Evolutionary conservation across 108 stramenopile genomes (phyloP).

Genomic region (Licmophora abbreviata): DNA sequence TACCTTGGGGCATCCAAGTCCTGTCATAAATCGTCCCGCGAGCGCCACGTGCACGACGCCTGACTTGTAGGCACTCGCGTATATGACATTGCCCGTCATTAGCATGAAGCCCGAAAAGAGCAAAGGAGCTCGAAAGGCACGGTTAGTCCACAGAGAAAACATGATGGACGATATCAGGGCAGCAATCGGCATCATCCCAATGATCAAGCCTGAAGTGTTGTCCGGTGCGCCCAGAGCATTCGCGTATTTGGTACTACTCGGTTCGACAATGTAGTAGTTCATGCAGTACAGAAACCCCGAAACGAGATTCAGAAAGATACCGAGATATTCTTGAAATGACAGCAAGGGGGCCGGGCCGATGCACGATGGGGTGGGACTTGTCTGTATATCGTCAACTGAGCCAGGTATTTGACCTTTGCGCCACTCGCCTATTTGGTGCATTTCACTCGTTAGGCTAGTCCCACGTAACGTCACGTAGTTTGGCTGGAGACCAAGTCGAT

Average conservation of each 20-base stretch:
- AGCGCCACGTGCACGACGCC: conserved; percentile 55
- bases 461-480: conserved; percentile 41
- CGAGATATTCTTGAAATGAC: conserved; percentile 11
- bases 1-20: conserved; percentile 77
- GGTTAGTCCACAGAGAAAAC: conserved; percentile 80
- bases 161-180: conserved; percentile 61
- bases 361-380: neutral
- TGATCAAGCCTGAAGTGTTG: conserved; percentile 68
- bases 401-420: conserved; percentile 14
- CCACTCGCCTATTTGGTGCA: conserved; percentile 50
- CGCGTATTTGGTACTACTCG: conserved; percentile 72
- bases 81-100: conserved; percentile 67
- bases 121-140: conserved; percentile 63
- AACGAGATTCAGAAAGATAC: conserved; percentile 54
- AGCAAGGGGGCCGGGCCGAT: conserved; percentile 4
- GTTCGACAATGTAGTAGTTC: conserved; percentile 92
- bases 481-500: conserved; percentile 46
- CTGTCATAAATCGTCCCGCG: conserved; percentile 68
- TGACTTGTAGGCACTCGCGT: conserved; percentile 55
- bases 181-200: conserved; percentile 86
- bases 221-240: conserved; percentile 71
- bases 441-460: conserved; percentile 32
- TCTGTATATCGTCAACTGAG: neutral
- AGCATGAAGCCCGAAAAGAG: conserved; percentile 56
- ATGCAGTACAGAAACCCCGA: conserved; percentile 82